A percentile compares a stretch with the other conserved stretches of the same genome.
Evolutionary conservation across 306 rosid species (phyloP).

Genomic region (Ceratonia siliqua): DNA sequence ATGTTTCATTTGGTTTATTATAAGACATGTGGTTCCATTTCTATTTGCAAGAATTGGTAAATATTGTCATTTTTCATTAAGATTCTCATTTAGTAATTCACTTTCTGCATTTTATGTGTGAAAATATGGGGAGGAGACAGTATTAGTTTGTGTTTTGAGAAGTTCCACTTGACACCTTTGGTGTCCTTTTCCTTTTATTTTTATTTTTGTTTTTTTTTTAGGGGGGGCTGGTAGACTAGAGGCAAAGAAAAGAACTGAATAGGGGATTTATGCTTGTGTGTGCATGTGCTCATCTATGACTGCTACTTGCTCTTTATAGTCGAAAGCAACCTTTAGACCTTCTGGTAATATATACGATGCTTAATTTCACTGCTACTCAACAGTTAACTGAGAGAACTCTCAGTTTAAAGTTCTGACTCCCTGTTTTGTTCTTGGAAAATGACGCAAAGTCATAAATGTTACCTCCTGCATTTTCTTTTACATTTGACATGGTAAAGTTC

Average conservation of each 20-base stretch:
- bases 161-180: not conserved
- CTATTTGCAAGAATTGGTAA: not conserved
- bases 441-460: not conserved
- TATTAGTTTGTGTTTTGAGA: not conserved
- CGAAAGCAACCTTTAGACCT: slow-evolving; percentile 8
- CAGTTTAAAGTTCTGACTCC: not conserved
- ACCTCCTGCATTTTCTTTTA: slow-evolving; percentile 5
- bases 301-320: slow-evolving; percentile 4
- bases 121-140: not conserved
- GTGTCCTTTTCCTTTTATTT: not conserved
- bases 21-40: not conserved
- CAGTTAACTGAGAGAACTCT: not conserved
- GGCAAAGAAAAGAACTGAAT: not conserved
- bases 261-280: slow-evolving; percentile 13
- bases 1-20: not conserved
- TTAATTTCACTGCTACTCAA: not conserved
- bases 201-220: not conserved
- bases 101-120: not conserved
- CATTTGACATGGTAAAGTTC: slow-evolving; percentile 5
- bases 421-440: not conserved
- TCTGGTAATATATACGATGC: not conserved
- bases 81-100: not conserved
- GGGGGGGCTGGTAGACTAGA: not conserved
- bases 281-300: not conserved
- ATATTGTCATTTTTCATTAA: not conserved